Evolutionary conservation across 176 grass and related monocot species (phyloP).

Genomic region (Pontederia crassipes): DNA sequence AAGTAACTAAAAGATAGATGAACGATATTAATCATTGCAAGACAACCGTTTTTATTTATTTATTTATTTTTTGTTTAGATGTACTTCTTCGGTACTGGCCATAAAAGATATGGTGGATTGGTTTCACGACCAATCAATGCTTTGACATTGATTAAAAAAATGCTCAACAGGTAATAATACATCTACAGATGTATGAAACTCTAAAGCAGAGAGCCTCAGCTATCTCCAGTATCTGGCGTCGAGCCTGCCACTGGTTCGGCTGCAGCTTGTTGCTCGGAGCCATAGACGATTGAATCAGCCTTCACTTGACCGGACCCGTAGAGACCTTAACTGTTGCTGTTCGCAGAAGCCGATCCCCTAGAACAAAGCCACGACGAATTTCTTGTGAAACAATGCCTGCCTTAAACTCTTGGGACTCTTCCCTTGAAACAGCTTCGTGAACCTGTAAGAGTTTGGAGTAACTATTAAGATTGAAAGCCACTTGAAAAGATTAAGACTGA

Average conservation of each 20-base stretch:
- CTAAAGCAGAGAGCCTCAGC: background rate
- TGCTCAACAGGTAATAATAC: too few relatives aligned
- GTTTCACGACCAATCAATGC: too few relatives aligned
- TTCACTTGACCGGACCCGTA: slow-evolving; percentile 27
- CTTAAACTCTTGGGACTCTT: slow-evolving; percentile 70
- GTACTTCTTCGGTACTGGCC: too few relatives aligned
- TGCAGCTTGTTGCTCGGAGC: slow-evolving; percentile 25
- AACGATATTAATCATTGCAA: too few relatives aligned
- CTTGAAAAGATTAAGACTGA: too few relatives aligned
- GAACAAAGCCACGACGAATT: slow-evolving; percentile 48
- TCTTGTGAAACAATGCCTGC: slow-evolving; percentile 63
- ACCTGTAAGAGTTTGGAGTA: slow-evolving; percentile 30
- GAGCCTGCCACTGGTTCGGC: slow-evolving; percentile 20
- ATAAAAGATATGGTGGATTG: too few relatives aligned
- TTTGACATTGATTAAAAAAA: too few relatives aligned
- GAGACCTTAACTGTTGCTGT: slow-evolving; percentile 76
- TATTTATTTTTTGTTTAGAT: too few relatives aligned
- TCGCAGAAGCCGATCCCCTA: slow-evolving; percentile 55
- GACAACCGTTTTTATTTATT: too few relatives aligned
- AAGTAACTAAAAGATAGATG: too few relatives aligned
- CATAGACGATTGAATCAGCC: slow-evolving; percentile 12
- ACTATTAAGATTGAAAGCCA: background rate
- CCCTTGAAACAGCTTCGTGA: slow-evolving; percentile 69
- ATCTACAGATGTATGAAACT: too few relatives aligned
- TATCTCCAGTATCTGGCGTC: slow-evolving; percentile 6